Evolutionary conservation across 768 basidiomycete genomes (phyloP), one percentile per base, ranked within the genome.

Genomic region (Lentinula lateritia): DNA sequence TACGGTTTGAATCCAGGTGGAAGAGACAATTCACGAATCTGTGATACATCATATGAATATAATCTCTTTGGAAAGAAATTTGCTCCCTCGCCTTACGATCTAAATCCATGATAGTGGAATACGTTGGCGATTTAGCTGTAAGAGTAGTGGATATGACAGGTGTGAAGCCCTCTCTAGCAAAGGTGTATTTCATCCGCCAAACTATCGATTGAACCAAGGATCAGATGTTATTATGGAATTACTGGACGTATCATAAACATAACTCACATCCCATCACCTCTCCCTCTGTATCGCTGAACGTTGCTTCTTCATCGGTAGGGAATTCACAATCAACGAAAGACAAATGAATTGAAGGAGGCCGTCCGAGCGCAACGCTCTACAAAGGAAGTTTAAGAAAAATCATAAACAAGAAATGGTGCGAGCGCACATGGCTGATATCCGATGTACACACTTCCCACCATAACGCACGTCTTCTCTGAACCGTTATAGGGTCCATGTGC

Each of bases 101-200:
- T 36, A 83, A 69, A n/a, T 84, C 79, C 12, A 83, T 71, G 6
- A 83, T 72, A 10, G 75, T 77, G 38, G 71, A 69, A 63, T 83
- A 84, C 39, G 71, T 75, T 0, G 79, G 79, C 0, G 81, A 68
- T 48, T 77, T 76, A 8, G 82, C 82, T 0, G 76, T 73, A n/a
- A 84, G 71, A 0, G 79, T 83, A 3, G 75, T 72, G 56, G 82
- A 80, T 0, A 77, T 76, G 2, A 84, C 77, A 0, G 76, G 71
- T 55, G 78, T 73, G 68, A 82, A 82, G 36, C 82, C 78, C 50
- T 84, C 80, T 23, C 73, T 73, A 2, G 78, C 76, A 61, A 86
- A 85, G 0, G 70, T 69, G 65, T 84, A 80, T 63, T 84, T 85
- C 76, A 83, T 82, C 9, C 75, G 73, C 83, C 83, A 85, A 64